Percentiles rank a stretch among this genome's conserved stretches.
Evolutionary conservation across 345 rosid genomes (phyloP).

Genomic region (Dipteronia sinensis): DNA sequence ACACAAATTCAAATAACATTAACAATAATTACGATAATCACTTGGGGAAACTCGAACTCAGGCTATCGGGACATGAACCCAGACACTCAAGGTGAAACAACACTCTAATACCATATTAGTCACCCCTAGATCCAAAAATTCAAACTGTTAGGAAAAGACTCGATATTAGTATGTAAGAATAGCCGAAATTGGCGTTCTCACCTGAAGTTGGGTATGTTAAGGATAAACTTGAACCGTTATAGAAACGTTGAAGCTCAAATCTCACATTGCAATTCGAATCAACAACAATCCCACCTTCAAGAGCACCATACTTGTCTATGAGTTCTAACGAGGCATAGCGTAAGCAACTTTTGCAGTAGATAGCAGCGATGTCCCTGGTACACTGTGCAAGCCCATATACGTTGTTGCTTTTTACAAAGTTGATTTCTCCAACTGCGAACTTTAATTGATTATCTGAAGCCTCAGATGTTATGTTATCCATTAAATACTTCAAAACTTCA

Average conservation of each 20-base stretch:
- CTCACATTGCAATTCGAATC: constrained; percentile 41
- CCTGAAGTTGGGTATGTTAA: constrained; percentile 26
- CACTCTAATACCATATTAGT: too few species aligned
- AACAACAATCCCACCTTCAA: constrained; percentile 35
- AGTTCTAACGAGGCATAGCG: constrained; percentile 28
- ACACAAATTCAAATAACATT: too few species aligned
- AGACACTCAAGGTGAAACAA: too few species aligned
- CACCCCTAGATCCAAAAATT: too few species aligned
- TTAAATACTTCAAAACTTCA: constrained; percentile 13
- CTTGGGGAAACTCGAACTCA: too few species aligned
- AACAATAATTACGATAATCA: too few species aligned
- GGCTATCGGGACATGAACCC: too few species aligned
- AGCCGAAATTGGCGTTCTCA: not conserved
- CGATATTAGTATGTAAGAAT: too few species aligned
- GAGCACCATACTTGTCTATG: constrained; percentile 10
- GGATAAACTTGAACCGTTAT: constrained; percentile 26
- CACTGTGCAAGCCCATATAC: constrained; percentile 45
- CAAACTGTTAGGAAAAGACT: too few species aligned
- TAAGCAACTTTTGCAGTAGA: constrained; percentile 29
- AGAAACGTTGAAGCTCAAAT: constrained; percentile 33
- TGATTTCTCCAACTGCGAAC: constrained; percentile 33
- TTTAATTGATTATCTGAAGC: constrained; percentile 21
- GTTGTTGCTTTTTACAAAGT: not conserved
- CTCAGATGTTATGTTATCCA: constrained; percentile 23
- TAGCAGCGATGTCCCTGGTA: constrained; percentile 30